Conservation (phyloP, 257 asterid genomes). For the Gentiana straminea region DNA sequence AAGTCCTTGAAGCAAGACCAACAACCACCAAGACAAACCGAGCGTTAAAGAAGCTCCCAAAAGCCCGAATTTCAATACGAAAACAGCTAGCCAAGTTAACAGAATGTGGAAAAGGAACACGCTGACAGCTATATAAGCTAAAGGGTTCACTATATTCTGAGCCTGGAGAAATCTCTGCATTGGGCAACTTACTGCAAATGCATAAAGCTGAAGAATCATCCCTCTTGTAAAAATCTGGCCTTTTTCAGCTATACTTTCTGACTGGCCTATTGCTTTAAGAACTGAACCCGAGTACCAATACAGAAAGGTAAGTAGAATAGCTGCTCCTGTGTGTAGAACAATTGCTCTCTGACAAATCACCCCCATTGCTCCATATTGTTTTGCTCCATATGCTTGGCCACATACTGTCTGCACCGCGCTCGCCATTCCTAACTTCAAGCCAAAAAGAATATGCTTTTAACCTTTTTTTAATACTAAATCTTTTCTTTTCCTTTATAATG, state of each 20-base stretch:
- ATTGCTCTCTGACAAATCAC: slow-evolving; percentile 25
- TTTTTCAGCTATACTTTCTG: slow-evolving; percentile 16
- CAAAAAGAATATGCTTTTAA: neutral
- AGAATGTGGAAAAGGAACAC: slow-evolving; percentile 19
- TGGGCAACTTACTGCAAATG: slow-evolving; percentile 25
- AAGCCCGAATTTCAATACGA: slow-evolving; percentile 15
- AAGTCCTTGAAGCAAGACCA: slow-evolving; percentile 18
- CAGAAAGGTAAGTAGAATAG: slow-evolving; percentile 14
- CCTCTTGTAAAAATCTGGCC: slow-evolving; percentile 18
- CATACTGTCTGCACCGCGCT: slow-evolving; percentile 31
- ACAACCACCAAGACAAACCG: slow-evolving; percentile 25
- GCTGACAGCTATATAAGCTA: slow-evolving; percentile 19
- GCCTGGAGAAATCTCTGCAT: slow-evolving; percentile 28
- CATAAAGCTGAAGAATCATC: slow-evolving; percentile 20
- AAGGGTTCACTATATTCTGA: slow-evolving; percentile 26
- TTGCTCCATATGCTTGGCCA: slow-evolving; percentile 28
- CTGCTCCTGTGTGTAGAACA: slow-evolving; percentile 17
- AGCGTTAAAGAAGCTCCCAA: slow-evolving; percentile 20
- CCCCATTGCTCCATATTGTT: slow-evolving; percentile 22
- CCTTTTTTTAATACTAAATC: no score
- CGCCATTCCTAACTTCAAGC: slow-evolving; percentile 24
- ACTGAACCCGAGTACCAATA: slow-evolving; percentile 19
- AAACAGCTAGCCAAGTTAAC: slow-evolving; percentile 20
- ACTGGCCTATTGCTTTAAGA: slow-evolving; percentile 21
- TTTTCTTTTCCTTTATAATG: no score